Percentiles rank a stretch among this genome's conserved stretches.
phyloP scores from a whole-genome alignment of 768 basidiomycete genomes.

The Asterophora parasitica region DNA sequence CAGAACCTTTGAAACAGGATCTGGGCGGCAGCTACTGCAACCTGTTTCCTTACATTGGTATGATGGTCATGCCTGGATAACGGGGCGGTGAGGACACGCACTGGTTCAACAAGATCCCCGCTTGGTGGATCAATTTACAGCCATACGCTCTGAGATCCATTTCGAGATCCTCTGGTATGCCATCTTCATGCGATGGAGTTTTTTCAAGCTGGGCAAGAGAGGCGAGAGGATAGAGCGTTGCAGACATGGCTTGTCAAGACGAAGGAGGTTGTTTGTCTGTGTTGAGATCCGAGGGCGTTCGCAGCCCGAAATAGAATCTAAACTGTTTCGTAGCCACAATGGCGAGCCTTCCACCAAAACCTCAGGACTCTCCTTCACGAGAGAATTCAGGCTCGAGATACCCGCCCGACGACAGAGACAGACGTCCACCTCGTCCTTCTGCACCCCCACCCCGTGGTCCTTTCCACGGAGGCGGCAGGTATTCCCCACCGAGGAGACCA shows the following conservation, averaged over 20 bases:
- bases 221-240: constrained; percentile 75
- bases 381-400: constrained; percentile 15
- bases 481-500: constrained; percentile 13
- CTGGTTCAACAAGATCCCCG: constrained; percentile 89
- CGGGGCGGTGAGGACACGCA: constrained; percentile 31
- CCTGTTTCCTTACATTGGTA: constrained; percentile 69
- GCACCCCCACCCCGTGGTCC: constrained; percentile 11
- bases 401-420: constrained; percentile 24
- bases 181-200: constrained; percentile 80
- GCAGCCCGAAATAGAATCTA: not conserved
- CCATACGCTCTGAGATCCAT: constrained; percentile 87
- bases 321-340: constrained; percentile 15
- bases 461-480: constrained; percentile 13
- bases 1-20: constrained; percentile 96
- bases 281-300: constrained; percentile 5
- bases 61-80: constrained; percentile 1
- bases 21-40: constrained; percentile 94
- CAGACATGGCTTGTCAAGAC: constrained; percentile 30
- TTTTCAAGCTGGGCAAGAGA: constrained; percentile 71
- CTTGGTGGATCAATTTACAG: constrained; percentile 93
- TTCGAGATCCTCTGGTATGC: constrained; percentile 76
- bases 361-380: constrained; percentile 25
- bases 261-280: constrained; percentile 10
- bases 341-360: constrained; percentile 38
- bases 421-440: constrained; percentile 23